Percentiles rank a stretch among this genome's conserved stretches.
Evolutionary conservation across 2,329 filamentous ascomycete species (phyloP).

Genomic region (Ophiostoma pallidulum): DNA sequence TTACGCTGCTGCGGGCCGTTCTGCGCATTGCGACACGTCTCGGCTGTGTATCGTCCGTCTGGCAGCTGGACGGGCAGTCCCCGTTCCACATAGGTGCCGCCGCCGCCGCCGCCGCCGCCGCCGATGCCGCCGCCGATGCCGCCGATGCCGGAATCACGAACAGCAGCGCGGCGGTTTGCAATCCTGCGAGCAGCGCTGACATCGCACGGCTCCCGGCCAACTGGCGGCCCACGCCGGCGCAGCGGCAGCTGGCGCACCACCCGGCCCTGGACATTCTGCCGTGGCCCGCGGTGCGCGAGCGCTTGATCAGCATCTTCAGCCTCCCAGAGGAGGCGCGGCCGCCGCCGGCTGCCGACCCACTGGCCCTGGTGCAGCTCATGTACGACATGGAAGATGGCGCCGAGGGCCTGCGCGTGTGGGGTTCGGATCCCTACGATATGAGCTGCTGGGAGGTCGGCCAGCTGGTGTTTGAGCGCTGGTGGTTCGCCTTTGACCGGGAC

Average conservation of each 20-base stretch:
- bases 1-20: conserved; percentile 38
- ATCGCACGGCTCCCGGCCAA: conserved; percentile 32
- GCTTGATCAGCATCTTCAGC: conserved; percentile 36
- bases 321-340: conserved; percentile 41
- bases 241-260: conserved; percentile 43
- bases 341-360: conserved; percentile 33
- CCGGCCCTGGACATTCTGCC: conserved; percentile 48
- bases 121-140: no score
- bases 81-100: conserved; percentile 39
- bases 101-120: no score
- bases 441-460: conserved; percentile 49
- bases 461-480: conserved; percentile 49
- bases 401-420: conserved; percentile 43
- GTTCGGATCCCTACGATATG: conserved; percentile 38
- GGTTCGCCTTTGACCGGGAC: conserved; percentile 47
- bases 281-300: conserved; percentile 34
- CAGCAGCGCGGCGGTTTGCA: conserved; percentile 10
- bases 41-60: conserved; percentile 32
- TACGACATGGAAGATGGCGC: conserved; percentile 48
- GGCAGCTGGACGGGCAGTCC: conserved; percentile 37
- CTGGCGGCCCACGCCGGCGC: conserved; percentile 41
- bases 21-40: conserved; percentile 39
- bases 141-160: no score
- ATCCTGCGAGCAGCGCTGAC: conserved; percentile 8
- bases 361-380: conserved; percentile 41